A percentile compares a stretch with the other conserved stretches of the same genome.
phyloP scores from a whole-genome alignment of 768 basidiomycete genomes.

The Suillus plorans region DNA sequence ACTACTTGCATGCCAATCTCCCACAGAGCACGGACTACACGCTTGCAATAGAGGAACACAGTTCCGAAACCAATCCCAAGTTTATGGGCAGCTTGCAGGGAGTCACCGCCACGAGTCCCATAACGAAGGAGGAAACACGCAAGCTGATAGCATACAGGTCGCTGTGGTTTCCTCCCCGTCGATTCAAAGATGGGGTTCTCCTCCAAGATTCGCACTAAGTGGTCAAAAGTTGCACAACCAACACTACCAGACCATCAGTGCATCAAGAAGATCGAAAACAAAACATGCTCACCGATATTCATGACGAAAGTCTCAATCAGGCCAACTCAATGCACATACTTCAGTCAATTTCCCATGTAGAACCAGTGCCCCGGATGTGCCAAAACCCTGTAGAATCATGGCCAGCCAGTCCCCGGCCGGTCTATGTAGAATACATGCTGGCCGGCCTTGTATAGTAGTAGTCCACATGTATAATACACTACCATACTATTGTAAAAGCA shows the following conservation, averaged over 20 bases:
- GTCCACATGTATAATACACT: too few species aligned
- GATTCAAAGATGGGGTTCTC: slow-evolving; percentile 19
- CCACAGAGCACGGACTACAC: slow-evolving; percentile 18
- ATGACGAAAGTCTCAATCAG: slow-evolving; percentile 3
- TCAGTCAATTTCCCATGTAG: too few species aligned
- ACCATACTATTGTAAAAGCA: too few species aligned
- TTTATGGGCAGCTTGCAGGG: slow-evolving; percentile 14
- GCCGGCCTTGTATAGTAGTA: too few species aligned
- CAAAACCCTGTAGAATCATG: too few species aligned
- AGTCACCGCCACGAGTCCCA: slow-evolving; percentile 19
- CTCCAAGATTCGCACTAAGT: slow-evolving; percentile 11
- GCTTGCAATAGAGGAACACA: slow-evolving; percentile 18
- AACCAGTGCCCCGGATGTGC: too few species aligned
- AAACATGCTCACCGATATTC: neutral
- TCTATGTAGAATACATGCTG: too few species aligned
- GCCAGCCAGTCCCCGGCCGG: too few species aligned
- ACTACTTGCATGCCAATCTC: slow-evolving; percentile 13
- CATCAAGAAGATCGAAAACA: neutral
- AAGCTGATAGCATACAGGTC: slow-evolving; percentile 22
- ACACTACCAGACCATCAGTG: slow-evolving; percentile 12
- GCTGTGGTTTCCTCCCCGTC: slow-evolving; percentile 18
- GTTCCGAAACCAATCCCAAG: slow-evolving; percentile 24
- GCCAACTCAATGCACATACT: too few species aligned
- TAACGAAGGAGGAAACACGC: slow-evolving; percentile 23
- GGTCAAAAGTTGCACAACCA: slow-evolving; percentile 12